phyloP scores from a whole-genome alignment of 73 alveolate genomes.

The Paramecium octaurelia region DNA sequence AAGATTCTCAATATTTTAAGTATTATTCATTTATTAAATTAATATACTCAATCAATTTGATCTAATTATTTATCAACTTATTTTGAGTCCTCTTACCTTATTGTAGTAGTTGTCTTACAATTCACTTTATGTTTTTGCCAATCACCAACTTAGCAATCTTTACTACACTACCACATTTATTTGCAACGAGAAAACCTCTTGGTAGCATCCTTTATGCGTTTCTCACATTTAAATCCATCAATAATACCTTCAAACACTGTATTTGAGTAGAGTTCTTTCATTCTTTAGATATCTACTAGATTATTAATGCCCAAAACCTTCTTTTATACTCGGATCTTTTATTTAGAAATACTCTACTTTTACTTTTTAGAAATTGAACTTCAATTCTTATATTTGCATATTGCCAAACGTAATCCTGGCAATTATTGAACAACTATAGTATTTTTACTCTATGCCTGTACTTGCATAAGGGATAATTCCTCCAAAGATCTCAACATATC shows the following conservation, averaged over 20 bases:
- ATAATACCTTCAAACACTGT: conserved; percentile 90
- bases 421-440: conserved; percentile 76
- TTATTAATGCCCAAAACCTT: background rate
- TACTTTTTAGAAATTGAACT: conserved; percentile 76
- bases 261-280: conserved; percentile 82
- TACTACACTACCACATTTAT: conserved; percentile 95
- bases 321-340: conserved; percentile 65
- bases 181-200: conserved; percentile 95
- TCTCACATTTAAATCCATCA: conserved; percentile 94
- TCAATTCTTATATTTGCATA: conserved; percentile 76
- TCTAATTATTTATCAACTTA: background rate
- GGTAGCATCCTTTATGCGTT: conserved; percentile 92
- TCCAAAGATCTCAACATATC: conserved; percentile 95
- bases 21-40: background rate
- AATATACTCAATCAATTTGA: background rate
- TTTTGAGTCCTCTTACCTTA: background rate
- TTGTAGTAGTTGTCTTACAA: conserved; percentile 63
- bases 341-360: conserved; percentile 64
- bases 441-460: conserved; percentile 50
- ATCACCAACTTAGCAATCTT: conserved; percentile 93
- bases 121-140: conserved; percentile 93
- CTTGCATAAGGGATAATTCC: conserved; percentile 79
- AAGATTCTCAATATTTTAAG: background rate
- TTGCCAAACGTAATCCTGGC: conserved; percentile 76
- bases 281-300: conserved; percentile 68